Conservation (phyloP, 495 filamentous ascomycete genomes). For the Penicillium simplicissimum region DNA sequence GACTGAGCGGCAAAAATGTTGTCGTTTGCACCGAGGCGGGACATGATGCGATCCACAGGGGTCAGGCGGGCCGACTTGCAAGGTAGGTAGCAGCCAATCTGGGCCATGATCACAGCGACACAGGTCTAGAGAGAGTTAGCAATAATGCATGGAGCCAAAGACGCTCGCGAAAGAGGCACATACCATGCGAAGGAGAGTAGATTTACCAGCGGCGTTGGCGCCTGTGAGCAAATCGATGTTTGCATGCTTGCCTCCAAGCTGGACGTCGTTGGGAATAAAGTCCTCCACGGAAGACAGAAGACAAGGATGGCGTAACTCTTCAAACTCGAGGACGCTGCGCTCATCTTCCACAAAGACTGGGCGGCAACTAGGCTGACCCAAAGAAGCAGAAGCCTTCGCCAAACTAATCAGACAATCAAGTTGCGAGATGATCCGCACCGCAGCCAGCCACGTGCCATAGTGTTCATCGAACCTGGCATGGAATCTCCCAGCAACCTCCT, state of each 20-base stretch:
- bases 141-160: conserved; percentile 1
- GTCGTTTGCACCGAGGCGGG: conserved; percentile 95
- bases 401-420: conserved; percentile 94
- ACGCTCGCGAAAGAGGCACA: conserved; percentile 20
- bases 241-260: conserved; percentile 74
- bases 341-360: conserved; percentile 82
- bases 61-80: conserved; percentile 82
- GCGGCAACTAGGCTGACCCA: conserved; percentile 87
- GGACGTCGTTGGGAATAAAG: conserved; percentile 96
- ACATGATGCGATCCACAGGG: conserved; percentile 97
- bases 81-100: conserved; percentile 93
- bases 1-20: conserved; percentile 98
- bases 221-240: conserved; percentile 94
- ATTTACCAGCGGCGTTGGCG: conserved; percentile 97
- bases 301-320: conserved; percentile 92
- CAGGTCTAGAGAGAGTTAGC: conserved; percentile 63
- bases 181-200: conserved; percentile 96
- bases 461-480: conserved; percentile 85
- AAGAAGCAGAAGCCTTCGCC: conserved; percentile 77
- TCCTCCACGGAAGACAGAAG: conserved; percentile 84
- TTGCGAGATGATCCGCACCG: conserved; percentile 83
- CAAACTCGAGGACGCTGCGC: conserved; percentile 83
- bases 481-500: conserved; percentile 81
- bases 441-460: conserved; percentile 83
- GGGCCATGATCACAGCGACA: conserved; percentile 97